Evolutionary conservation across 352 stramenopile species (phyloP).

Genomic region (Halophytophthora polymorphica): DNA sequence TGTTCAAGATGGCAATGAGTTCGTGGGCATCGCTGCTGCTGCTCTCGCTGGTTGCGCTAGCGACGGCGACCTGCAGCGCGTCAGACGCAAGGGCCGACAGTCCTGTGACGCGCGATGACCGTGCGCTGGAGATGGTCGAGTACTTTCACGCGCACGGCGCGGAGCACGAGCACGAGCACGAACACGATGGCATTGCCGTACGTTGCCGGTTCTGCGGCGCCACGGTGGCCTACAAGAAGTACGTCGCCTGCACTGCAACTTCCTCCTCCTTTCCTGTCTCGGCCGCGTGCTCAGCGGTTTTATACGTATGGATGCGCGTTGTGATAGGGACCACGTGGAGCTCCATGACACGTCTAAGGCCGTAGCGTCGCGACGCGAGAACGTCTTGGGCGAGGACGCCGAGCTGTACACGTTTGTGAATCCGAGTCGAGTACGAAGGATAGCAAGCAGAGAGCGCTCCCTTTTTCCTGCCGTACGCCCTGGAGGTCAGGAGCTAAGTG

Average conservation of each 20-base stretch:
- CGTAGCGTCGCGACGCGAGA: constrained; percentile 48
- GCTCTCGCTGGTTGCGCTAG: constrained; percentile 17
- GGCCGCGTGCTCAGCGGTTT: background rate
- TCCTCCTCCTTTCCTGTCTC: background rate
- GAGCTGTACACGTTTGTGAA: constrained; percentile 82
- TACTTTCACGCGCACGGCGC: constrained; percentile 16
- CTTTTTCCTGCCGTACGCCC: background rate
- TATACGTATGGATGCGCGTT: constrained; percentile 2
- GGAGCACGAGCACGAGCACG: constrained; percentile 15
- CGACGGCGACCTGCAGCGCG: constrained; percentile 3
- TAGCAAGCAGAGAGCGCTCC: background rate
- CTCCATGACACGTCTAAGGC: constrained; percentile 75
- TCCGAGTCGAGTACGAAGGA: constrained; percentile 46
- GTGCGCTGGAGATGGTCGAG: constrained; percentile 6
- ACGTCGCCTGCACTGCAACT: constrained; percentile 4
- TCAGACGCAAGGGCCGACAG: constrained; percentile 6
- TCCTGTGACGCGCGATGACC: constrained; percentile 1
- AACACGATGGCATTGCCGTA: constrained; percentile 35
- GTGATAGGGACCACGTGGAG: constrained; percentile 59
- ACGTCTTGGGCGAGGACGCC: constrained; percentile 40
- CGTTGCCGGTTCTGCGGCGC: constrained; percentile 80
- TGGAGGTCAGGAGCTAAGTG: background rate
- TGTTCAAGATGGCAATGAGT: too few relatives aligned
- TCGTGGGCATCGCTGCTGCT: constrained; percentile 1
- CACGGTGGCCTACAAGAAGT: constrained; percentile 65